phyloP scores from a whole-genome alignment of 169 alveolate species.

The Toxoplasma gondii region DNA sequence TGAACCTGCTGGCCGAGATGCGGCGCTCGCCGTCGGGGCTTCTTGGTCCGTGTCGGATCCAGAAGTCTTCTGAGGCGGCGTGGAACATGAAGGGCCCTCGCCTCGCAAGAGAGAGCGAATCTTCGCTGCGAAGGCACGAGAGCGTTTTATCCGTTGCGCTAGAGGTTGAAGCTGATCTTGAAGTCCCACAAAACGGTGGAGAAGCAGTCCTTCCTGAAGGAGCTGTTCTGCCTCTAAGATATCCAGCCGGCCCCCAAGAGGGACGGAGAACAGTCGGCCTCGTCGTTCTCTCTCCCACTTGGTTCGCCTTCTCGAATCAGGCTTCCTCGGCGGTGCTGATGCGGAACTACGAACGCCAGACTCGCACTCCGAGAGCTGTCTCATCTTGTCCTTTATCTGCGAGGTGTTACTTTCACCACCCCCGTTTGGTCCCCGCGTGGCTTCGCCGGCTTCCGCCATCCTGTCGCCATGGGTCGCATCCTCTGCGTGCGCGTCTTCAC shows the following conservation, averaged over 20 bases:
- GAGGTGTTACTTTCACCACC: no score
- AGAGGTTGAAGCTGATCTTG: constrained; percentile 64
- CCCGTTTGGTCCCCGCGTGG: no score
- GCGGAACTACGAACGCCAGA: background rate
- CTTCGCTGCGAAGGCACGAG: constrained; percentile 55
- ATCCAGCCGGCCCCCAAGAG: constrained; percentile 63
- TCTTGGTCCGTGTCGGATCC: background rate
- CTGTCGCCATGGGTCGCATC: no score
- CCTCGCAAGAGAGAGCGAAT: constrained; percentile 13
- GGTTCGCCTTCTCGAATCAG: background rate
- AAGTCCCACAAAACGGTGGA: constrained; percentile 62
- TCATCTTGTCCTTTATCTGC: constrained; percentile 24
- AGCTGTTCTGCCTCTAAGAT: constrained; percentile 63
- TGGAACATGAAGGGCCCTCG: background rate
- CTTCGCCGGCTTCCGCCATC: no score
- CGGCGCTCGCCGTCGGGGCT: background rate
- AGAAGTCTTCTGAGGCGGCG: background rate
- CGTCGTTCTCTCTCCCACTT: constrained; percentile 41
- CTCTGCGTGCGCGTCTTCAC: no score
- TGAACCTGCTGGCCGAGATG: background rate
- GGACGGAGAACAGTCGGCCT: constrained; percentile 53
- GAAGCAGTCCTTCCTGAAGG: constrained; percentile 67
- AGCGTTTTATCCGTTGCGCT: constrained; percentile 62
- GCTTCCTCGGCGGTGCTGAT: background rate
- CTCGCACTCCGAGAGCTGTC: no score